Base-by-base conservation (phyloP, 208 protist genomes). In the Acanthamoeba sp. region DNA sequence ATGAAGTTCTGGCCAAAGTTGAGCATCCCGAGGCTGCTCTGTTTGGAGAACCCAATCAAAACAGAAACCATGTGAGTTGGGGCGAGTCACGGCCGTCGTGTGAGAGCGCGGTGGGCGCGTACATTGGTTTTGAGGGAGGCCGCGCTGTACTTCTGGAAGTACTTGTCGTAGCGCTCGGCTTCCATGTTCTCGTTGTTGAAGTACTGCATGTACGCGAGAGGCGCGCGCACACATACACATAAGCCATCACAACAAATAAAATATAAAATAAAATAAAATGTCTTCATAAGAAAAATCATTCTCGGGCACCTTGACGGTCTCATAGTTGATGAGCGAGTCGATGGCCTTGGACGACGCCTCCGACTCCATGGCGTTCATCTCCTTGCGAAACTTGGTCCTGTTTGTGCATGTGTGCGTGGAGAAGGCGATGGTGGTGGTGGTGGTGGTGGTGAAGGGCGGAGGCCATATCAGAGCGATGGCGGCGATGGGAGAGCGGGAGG, bases 291-390 rank as follows among this genome's bases (percentile, higher is more conserved):
- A 73, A 73, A 20, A 73, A 14, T 14, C 7, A 22, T n/a, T 36
- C 9, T 73, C 10, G 32, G 32, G 27, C 12, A 92, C 52, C 91
- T 97, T 97, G 32, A 98, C 97, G 10, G 97, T 98, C 91, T 98
- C 97, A 62, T 95, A 98, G 94, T 98, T 98, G 27, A 98, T 73
- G n/a, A 98, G 95, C 27, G 97, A 98, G 71, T 98, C 97, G 62
- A 98, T 91, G 50, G 95, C 94, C 76, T 95, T 94, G 18, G 95
- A 85, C 0, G 85, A 42, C 12, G 95, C 96, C 34, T 97, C 96
- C 48, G 96, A 97, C 32, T 98, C 97, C 45, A 95, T 92, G 27
- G 89, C 57, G 89, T 98, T 98, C 97, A 98, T 98, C 59, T 96
- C 52, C 29, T 93, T 84, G 40, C 97, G 94, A 64, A 98, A 97